Evolutionary conservation across 148 eudicot species (phyloP).

Genomic region (Talinum fruticosum): DNA sequence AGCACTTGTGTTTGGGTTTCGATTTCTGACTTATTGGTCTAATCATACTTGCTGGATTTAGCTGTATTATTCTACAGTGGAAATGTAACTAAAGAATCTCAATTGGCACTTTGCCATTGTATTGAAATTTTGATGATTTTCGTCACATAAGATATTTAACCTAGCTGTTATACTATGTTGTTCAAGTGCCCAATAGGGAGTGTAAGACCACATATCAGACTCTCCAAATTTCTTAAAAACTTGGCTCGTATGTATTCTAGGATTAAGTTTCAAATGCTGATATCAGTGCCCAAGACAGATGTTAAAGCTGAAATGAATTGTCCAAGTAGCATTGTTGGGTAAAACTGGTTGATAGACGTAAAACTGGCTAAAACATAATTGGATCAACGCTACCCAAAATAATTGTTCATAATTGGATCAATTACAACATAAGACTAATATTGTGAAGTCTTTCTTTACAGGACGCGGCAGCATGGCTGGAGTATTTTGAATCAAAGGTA

Average conservation of each 20-base stretch:
- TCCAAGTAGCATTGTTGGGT: neutral
- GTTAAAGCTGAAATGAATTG: neutral
- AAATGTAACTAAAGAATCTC: neutral
- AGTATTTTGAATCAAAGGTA: constrained; percentile 95
- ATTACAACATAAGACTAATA: constrained; percentile 2
- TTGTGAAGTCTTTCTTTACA: constrained; percentile 32
- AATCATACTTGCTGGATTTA: neutral
- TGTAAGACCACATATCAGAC: neutral
- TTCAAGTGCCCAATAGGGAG: neutral
- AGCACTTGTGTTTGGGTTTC: neutral
- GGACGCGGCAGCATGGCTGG: constrained; percentile 99
- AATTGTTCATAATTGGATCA: too few relatives aligned
- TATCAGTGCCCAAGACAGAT: neutral
- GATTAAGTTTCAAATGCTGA: neutral
- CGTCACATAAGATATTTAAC: neutral
- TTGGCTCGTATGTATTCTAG: neutral
- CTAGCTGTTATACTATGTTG: too few relatives aligned
- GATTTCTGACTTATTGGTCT: too few relatives aligned
- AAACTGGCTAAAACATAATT: too few relatives aligned
- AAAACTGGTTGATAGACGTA: neutral
- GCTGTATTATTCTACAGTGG: neutral
- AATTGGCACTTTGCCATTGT: neutral
- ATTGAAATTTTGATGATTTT: neutral
- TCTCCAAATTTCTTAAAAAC: neutral
- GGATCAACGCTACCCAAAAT: too few relatives aligned